Evolutionary conservation across 2,329 filamentous ascomycete species (phyloP).

Genomic region (Dactylellina leptospora): DNA sequence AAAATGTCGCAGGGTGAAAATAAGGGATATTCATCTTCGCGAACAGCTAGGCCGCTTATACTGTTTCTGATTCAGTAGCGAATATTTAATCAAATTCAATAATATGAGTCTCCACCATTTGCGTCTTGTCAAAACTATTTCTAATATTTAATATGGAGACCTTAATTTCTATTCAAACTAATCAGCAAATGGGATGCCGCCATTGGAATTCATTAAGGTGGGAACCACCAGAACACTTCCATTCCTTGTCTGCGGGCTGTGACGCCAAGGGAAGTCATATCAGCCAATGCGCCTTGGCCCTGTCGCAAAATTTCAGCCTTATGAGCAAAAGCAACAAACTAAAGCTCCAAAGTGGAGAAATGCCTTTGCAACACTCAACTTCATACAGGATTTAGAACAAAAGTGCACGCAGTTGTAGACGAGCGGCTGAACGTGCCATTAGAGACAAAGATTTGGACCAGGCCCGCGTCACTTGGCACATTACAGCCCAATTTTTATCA

Average conservation of each 20-base stretch:
- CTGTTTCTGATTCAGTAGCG: no score
- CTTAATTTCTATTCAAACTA: no score
- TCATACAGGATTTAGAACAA: background rate
- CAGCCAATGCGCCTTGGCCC: background rate
- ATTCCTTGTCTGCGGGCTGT: background rate
- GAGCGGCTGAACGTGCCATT: slow-evolving; percentile 12
- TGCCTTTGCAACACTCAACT: background rate
- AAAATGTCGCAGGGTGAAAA: slow-evolving; percentile 73
- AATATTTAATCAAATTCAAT: no score
- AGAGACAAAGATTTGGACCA: background rate
- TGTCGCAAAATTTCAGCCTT: slow-evolving; percentile 20
- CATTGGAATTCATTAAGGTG: no score
- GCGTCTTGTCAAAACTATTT: no score
- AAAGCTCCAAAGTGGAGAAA: background rate
- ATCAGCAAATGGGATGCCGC: no score
- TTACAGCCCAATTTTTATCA: background rate
- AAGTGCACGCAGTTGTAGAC: no score
- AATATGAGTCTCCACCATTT: no score
- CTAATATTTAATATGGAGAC: no score
- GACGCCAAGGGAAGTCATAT: background rate
- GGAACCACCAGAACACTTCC: no score
- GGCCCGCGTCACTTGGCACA: no score
- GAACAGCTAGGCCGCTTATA: background rate
- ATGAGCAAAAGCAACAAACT: slow-evolving; percentile 26
- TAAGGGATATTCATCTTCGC: background rate